Evolutionary conservation across 2,329 filamentous ascomycete species (phyloP).

Genomic region (Penicillium sp.): DNA sequence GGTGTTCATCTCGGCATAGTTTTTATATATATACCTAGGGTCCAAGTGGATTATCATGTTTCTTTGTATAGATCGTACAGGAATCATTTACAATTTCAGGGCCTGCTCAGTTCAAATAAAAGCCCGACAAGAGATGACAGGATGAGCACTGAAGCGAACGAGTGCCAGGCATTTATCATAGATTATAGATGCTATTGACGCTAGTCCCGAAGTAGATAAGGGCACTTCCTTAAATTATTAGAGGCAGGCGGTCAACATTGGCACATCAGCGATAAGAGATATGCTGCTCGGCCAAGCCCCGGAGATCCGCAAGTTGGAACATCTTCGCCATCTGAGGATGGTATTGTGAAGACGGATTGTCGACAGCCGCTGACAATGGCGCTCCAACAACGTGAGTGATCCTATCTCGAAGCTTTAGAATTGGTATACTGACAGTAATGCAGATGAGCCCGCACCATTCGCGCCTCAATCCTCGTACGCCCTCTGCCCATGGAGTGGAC

Average conservation of each 20-base stretch:
- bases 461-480: constrained; percentile 38
- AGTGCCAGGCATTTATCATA: neutral
- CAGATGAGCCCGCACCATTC: constrained; percentile 25
- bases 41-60: too few species aligned
- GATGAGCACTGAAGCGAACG: neutral
- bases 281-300: constrained; percentile 11
- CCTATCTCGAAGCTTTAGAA: neutral
- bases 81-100: too few species aligned
- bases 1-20: too few species aligned
- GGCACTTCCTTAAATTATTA: neutral
- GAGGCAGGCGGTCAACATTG: neutral
- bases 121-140: neutral
- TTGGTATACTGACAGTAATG: constrained; percentile 12
- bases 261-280: constrained; percentile 12
- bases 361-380: constrained; percentile 25
- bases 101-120: neutral
- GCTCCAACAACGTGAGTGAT: constrained; percentile 25
- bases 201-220: neutral
- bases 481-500: constrained; percentile 8
- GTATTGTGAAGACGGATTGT: constrained; percentile 16
- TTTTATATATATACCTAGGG: too few species aligned
- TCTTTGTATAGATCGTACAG: too few species aligned
- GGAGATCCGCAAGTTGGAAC: constrained; percentile 14
- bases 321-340: constrained; percentile 18
- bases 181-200: neutral